These are phyloP conservation scores for Linaria vulgaris DNA, from an alignment of 257 asterid species.

Conservation along the genomic window DNA sequence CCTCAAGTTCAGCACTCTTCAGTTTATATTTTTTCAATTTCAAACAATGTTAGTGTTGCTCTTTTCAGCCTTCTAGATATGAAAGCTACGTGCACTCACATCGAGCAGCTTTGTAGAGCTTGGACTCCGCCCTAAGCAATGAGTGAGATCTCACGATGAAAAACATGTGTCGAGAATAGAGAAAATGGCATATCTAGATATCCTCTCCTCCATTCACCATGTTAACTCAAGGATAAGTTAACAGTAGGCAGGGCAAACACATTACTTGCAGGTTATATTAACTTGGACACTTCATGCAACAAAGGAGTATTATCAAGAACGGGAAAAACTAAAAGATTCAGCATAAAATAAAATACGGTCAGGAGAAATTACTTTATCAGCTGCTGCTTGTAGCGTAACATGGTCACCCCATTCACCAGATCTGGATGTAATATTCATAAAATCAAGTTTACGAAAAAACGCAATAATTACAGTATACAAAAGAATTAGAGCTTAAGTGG, in stretches of 20 bases:
- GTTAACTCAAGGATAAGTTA: constrained; percentile 14
- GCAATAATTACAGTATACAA: constrained; percentile 11
- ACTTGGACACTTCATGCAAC: not conserved
- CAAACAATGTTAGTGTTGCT: not conserved
- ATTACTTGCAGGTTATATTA: not conserved
- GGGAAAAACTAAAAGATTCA: not conserved
- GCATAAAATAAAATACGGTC: constrained; percentile 19
- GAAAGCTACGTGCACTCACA: not conserved
- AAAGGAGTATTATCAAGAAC: constrained; percentile 13
- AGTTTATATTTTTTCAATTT: not conserved
- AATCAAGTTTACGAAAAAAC: constrained; percentile 21
- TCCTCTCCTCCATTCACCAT: constrained; percentile 4
- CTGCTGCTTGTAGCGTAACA: constrained; percentile 74
- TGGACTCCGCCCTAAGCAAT: not conserved
- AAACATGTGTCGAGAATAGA: constrained; percentile 3
- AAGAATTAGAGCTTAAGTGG: constrained; percentile 23
- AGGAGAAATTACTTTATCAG: constrained; percentile 53
- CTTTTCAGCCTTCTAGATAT: not conserved
- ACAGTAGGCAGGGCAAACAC: constrained; percentile 18
- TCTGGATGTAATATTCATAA: constrained; percentile 36
- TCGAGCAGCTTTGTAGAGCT: not conserved
- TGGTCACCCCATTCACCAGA: constrained; percentile 76
- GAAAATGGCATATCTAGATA: constrained; percentile 4
- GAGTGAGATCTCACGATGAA: constrained; percentile 8
- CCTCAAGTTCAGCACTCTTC: not conserved